Percentiles rank a stretch among this genome's conserved stretches.
Conservation (phyloP, 345 rosid genomes). For the Salix arbutifolia region DNA sequence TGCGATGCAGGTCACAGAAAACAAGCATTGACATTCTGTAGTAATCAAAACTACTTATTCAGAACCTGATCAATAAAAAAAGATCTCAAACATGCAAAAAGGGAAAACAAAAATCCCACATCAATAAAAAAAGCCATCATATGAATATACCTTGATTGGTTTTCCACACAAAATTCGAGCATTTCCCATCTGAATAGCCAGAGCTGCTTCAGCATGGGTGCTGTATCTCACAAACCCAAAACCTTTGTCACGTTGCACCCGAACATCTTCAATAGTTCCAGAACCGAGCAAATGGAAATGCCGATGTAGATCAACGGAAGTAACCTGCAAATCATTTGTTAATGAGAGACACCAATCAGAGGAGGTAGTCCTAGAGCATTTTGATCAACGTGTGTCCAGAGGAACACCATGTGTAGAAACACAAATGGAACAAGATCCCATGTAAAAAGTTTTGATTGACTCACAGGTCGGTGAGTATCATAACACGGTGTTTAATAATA, state of each 20-base stretch:
- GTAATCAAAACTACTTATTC: background rate
- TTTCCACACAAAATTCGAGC: conserved; percentile 62
- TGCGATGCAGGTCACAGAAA: no score
- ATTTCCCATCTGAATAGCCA: conserved; percentile 87
- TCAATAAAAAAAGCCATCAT: background rate
- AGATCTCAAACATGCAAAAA: background rate
- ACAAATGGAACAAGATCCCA: background rate
- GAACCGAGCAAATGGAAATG: conserved; percentile 82
- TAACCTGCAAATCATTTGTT: conserved; percentile 13
- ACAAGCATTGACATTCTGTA: background rate
- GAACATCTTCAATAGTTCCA: conserved; percentile 88
- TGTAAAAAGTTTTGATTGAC: background rate
- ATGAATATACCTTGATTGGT: conserved; percentile 66
- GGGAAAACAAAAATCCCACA: background rate
- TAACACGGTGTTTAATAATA: background rate
- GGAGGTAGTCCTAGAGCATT: background rate
- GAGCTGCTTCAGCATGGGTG: conserved; percentile 81
- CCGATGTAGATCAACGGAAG: conserved; percentile 63
- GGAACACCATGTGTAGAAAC: background rate
- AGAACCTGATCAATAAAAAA: background rate
- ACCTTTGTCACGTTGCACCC: conserved; percentile 92
- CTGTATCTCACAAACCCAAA: conserved; percentile 95
- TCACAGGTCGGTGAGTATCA: background rate
- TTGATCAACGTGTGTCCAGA: background rate
- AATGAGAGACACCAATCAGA: background rate